phyloP scores from a whole-genome alignment of 2,329 filamentous ascomycete species.

The Diaporthe longicolla region DNA sequence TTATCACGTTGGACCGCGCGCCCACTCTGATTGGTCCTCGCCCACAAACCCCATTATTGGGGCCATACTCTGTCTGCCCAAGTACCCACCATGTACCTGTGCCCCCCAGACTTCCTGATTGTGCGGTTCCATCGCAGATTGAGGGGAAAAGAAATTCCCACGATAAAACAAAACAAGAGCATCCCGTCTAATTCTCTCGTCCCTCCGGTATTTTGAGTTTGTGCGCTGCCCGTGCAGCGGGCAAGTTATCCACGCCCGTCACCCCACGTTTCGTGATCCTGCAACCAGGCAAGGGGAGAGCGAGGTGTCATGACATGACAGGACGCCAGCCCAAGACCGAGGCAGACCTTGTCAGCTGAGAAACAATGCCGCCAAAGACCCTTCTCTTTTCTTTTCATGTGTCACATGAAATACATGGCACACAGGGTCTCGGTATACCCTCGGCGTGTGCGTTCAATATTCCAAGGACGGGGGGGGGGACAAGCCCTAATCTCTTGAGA shows the following conservation, averaged over 20 bases:
- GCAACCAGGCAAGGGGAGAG: background rate
- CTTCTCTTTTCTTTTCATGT: background rate
- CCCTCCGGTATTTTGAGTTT: constrained; percentile 31
- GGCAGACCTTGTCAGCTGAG: background rate
- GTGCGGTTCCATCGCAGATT: constrained; percentile 24
- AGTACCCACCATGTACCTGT: constrained; percentile 21
- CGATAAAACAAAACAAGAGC: background rate
- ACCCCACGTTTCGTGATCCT: constrained; percentile 35
- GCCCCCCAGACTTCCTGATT: constrained; percentile 9
- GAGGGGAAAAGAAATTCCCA: background rate
- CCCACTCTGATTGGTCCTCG: constrained; percentile 39
- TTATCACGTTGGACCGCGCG: constrained; percentile 41
- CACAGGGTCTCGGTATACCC: background rate
- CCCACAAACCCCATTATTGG: background rate
- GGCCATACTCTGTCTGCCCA: background rate
- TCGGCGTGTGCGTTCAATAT: background rate
- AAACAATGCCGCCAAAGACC: background rate
- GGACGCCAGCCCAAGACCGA: background rate
- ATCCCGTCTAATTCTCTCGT: background rate
- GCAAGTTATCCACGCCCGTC: constrained; percentile 26
- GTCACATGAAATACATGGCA: background rate
- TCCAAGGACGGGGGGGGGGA: background rate
- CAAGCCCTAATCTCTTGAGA: constrained; percentile 3
- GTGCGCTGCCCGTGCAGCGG: constrained; percentile 6
- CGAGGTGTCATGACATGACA: background rate